Percentiles rank a stretch among this genome's conserved stretches.
These are phyloP conservation scores for Penicillium sp. DNA, from an alignment of 2,329 filamentous ascomycete species.

Conservation along the genomic window DNA sequence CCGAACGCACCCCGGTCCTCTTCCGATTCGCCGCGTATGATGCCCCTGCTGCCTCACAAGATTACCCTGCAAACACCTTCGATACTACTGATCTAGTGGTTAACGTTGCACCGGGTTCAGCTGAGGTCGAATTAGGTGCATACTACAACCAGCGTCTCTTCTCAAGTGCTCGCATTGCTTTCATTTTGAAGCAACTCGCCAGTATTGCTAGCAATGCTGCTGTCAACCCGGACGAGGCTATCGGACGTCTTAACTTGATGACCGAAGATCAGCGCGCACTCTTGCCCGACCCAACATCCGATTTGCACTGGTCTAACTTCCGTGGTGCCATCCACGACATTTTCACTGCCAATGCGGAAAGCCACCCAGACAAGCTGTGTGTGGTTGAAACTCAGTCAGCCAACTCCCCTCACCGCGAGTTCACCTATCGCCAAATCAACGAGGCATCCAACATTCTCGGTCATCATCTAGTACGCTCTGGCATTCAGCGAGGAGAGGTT, in stretches of 20 bases:
- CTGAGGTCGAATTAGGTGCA: slow-evolving; percentile 36
- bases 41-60: slow-evolving; percentile 41
- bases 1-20: slow-evolving; percentile 41
- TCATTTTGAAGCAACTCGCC: slow-evolving; percentile 44
- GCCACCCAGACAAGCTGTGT: slow-evolving; percentile 66
- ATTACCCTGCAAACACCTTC: slow-evolving; percentile 44
- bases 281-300: slow-evolving; percentile 44
- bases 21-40: slow-evolving; percentile 50
- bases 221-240: slow-evolving; percentile 37
- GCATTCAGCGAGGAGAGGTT: slow-evolving; percentile 75
- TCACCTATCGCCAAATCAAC: slow-evolving; percentile 83
- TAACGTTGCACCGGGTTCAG: slow-evolving; percentile 34
- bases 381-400: slow-evolving; percentile 62
- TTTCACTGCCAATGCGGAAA: slow-evolving; percentile 53
- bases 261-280: slow-evolving; percentile 33
- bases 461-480: slow-evolving; percentile 71
- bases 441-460: slow-evolving; percentile 79
- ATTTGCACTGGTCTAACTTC: slow-evolving; percentile 47
- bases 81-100: slow-evolving; percentile 45
- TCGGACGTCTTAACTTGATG: slow-evolving; percentile 47
- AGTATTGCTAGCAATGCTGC: slow-evolving; percentile 44
- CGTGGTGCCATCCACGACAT: slow-evolving; percentile 47
- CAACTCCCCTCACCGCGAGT: slow-evolving; percentile 59
- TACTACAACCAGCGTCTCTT: slow-evolving; percentile 49
- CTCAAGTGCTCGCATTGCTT: slow-evolving; percentile 45